phyloP scores from a whole-genome alignment of 2,329 filamentous ascomycete species.

The Aspergillus aculeatinus region DNA sequence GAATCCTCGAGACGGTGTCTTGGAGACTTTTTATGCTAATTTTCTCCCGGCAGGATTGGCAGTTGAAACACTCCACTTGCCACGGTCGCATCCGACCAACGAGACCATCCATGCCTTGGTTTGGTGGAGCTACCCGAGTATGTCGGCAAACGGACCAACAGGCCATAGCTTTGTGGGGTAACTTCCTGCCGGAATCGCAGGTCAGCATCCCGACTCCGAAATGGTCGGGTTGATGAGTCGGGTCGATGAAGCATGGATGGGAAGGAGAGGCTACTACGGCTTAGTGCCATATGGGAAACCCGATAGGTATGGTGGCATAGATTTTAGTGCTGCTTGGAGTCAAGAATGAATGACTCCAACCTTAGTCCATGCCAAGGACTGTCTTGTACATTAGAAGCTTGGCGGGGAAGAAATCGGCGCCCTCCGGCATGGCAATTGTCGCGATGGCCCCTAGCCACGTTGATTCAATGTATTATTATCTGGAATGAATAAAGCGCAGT shows the following conservation, averaged over 20 bases:
- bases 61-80: slow-evolving; percentile 1
- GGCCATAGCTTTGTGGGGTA: not conserved
- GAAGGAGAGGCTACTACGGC: too few relatives aligned
- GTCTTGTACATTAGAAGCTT: not conserved
- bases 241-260: too few relatives aligned
- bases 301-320: too few relatives aligned
- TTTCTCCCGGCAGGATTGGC: not conserved
- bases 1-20: not conserved
- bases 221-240: too few relatives aligned
- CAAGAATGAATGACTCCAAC: not conserved
- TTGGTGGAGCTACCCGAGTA: slow-evolving; percentile 6
- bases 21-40: not conserved
- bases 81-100: not conserved
- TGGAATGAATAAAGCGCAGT: too few relatives aligned
- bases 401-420: not conserved
- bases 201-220: not conserved
- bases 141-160: slow-evolving; percentile 11
- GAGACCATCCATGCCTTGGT: not conserved
- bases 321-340: not conserved
- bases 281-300: too few relatives aligned
- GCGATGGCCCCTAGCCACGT: too few relatives aligned
- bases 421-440: not conserved
- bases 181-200: not conserved
- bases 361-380: not conserved
- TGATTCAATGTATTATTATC: too few relatives aligned